Percentiles rank a stretch among this genome's conserved stretches.
These are phyloP conservation scores for Nicotiana knightiana DNA, from an alignment of 257 asterid species.

Conservation along the genomic window DNA sequence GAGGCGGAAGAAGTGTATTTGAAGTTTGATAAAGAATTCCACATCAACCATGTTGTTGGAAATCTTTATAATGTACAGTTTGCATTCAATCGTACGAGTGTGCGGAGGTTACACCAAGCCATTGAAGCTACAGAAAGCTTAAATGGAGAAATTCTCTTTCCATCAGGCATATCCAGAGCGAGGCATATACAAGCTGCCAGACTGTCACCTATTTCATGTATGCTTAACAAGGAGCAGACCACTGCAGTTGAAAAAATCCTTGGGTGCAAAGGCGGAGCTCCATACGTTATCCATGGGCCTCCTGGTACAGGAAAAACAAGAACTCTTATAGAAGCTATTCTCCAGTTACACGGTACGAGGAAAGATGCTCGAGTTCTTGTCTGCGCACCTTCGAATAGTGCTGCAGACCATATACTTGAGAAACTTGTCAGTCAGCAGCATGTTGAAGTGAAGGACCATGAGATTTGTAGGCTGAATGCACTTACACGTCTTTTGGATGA, in stretches of 20 bases:
- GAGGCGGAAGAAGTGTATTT: slow-evolving; percentile 76
- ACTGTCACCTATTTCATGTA: slow-evolving; percentile 46
- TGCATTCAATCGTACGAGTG: slow-evolving; percentile 43
- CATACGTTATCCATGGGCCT: slow-evolving; percentile 88
- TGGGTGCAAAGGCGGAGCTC: slow-evolving; percentile 69
- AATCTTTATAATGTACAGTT: slow-evolving; percentile 68
- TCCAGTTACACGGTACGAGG: slow-evolving; percentile 46
- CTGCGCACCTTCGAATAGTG: slow-evolving; percentile 95
- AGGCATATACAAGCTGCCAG: slow-evolving; percentile 25
- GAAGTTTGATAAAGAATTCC: slow-evolving; percentile 55
- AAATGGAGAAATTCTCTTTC: slow-evolving; percentile 55
- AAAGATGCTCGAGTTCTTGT: slow-evolving; percentile 47
- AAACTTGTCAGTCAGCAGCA: slow-evolving; percentile 40
- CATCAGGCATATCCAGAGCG: slow-evolving; percentile 25
- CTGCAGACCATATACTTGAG: slow-evolving; percentile 80
- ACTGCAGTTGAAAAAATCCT: slow-evolving; percentile 63
- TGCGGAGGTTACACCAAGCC: slow-evolving; percentile 78
- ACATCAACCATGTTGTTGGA: slow-evolving; percentile 38
- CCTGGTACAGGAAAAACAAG: slow-evolving; percentile 96
- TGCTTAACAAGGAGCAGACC: slow-evolving; percentile 62
- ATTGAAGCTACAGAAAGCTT: slow-evolving; percentile 62
- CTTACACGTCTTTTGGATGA: slow-evolving; percentile 65
- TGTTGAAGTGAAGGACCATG: slow-evolving; percentile 24
- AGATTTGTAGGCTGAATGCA: slow-evolving; percentile 78
- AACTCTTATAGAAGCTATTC: slow-evolving; percentile 79